Conservation (phyloP, 2,329 filamentous ascomycete species). For the Aquanectria penicillioides region DNA sequence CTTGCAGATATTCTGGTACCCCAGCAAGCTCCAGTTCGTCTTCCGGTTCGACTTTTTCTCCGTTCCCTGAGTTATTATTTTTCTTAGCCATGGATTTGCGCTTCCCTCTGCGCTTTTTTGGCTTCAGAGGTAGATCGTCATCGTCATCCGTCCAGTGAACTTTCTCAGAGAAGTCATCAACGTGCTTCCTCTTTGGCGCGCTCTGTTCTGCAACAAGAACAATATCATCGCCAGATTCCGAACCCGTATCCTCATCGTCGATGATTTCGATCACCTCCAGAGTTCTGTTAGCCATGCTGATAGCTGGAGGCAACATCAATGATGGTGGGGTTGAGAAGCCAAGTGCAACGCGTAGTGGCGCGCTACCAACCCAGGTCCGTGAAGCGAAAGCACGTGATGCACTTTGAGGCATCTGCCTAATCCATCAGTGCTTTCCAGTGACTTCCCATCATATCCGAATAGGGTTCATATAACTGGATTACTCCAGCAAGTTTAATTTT, state of each 20-base stretch:
- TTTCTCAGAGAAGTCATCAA: constrained; percentile 52
- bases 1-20: constrained; percentile 78
- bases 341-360: constrained; percentile 27
- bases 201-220: constrained; percentile 12
- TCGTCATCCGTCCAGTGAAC: constrained; percentile 69
- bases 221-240: constrained; percentile 29
- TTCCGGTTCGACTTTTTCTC: constrained; percentile 49
- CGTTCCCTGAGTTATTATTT: constrained; percentile 37
- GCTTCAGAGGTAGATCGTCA: constrained; percentile 65
- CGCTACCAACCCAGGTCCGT: constrained; percentile 1
- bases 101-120: constrained; percentile 52
- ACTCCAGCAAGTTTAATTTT: no score
- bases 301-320: not conserved
- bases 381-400: constrained; percentile 40
- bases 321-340: constrained; percentile 7
- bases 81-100: constrained; percentile 44
- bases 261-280: constrained; percentile 40
- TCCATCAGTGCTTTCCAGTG: no score
- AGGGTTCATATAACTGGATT: no score
- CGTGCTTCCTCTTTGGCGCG: constrained; percentile 51
- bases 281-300: constrained; percentile 26
- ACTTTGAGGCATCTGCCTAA: not conserved
- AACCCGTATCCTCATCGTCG: constrained; percentile 37
- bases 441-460: no score
- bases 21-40: constrained; percentile 62